Evolutionary conservation across 306 rosid species (phyloP).

Genomic region (Pueraria montana): DNA sequence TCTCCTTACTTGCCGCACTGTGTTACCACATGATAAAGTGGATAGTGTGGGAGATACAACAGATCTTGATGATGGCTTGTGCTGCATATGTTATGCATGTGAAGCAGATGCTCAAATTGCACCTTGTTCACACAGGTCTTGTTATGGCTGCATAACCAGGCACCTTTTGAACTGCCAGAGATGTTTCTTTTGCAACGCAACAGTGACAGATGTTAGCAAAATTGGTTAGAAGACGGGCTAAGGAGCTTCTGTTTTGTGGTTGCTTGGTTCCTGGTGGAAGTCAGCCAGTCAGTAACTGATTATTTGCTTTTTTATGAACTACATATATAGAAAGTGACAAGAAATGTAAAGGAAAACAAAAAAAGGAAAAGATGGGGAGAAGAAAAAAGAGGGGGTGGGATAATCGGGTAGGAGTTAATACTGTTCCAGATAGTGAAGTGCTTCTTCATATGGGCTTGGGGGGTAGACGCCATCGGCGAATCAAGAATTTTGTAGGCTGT

Average conservation of each 20-base stretch:
- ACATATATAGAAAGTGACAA: constrained; percentile 42
- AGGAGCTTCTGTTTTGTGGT: constrained; percentile 43
- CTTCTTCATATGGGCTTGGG: constrained; percentile 24
- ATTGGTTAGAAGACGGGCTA: constrained; percentile 56
- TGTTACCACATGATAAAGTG: constrained; percentile 54
- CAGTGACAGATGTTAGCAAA: constrained; percentile 71
- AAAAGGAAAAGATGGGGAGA: background rate
- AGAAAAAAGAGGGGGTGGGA: constrained; percentile 12
- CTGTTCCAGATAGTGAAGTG: constrained; percentile 44
- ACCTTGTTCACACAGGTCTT: constrained; percentile 91
- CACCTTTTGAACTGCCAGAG: constrained; percentile 98
- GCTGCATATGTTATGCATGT: constrained; percentile 88
- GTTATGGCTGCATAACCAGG: constrained; percentile 93
- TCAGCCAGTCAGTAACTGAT: constrained; percentile 42
- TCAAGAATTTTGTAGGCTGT: constrained; percentile 76
- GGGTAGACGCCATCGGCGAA: constrained; percentile 44
- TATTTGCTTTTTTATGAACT: constrained; percentile 32
- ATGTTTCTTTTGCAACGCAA: constrained; percentile 97
- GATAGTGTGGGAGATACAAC: constrained; percentile 56
- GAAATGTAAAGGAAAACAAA: constrained; percentile 34
- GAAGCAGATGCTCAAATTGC: constrained; percentile 78
- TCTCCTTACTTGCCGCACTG: constrained; percentile 71
- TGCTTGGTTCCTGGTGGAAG: constrained; percentile 46
- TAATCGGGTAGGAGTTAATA: constrained; percentile 17
- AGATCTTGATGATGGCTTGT: constrained; percentile 65